Percentiles rank a stretch among this genome's conserved stretches.
Evolutionary conservation across 202 grass and related monocot species (phyloP).

Genomic region (Tripidium arundinaceum): DNA sequence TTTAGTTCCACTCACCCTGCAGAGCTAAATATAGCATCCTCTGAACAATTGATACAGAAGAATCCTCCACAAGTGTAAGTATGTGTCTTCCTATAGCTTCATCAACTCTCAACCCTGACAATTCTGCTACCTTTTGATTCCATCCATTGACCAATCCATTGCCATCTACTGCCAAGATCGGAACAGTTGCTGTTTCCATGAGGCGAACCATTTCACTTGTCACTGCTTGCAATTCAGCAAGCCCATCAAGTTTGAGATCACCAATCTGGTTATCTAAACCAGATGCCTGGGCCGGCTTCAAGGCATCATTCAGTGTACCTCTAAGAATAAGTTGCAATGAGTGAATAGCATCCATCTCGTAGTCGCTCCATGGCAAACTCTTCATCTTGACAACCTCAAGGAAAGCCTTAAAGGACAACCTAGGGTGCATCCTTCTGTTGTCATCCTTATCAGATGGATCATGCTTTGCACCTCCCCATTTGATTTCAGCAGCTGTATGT

Average conservation of each 20-base stretch:
- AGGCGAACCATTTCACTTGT: conserved; percentile 94
- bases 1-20: conserved; percentile 37
- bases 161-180: conserved; percentile 79
- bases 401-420: conserved; percentile 90
- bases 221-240: conserved; percentile 75
- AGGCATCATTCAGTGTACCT: conserved; percentile 40
- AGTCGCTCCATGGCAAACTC: conserved; percentile 73
- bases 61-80: conserved; percentile 73
- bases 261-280: conserved; percentile 41
- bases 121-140: conserved; percentile 74
- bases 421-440: conserved; percentile 80
- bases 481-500: conserved; percentile 74
- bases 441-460: conserved; percentile 74
- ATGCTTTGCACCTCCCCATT: conserved; percentile 91
- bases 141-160: conserved; percentile 80
- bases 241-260: conserved; percentile 70
- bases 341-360: conserved; percentile 94
- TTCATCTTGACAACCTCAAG: conserved; percentile 92
- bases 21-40: conserved; percentile 84
- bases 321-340: conserved; percentile 88
- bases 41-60: conserved; percentile 54
- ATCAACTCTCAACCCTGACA: conserved; percentile 64
- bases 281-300: conserved; percentile 1
- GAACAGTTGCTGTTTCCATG: conserved; percentile 81
- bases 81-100: conserved; percentile 79